phyloP scores from a whole-genome alignment of 2,329 filamentous ascomycete species.

The Didymella keratinophila region DNA sequence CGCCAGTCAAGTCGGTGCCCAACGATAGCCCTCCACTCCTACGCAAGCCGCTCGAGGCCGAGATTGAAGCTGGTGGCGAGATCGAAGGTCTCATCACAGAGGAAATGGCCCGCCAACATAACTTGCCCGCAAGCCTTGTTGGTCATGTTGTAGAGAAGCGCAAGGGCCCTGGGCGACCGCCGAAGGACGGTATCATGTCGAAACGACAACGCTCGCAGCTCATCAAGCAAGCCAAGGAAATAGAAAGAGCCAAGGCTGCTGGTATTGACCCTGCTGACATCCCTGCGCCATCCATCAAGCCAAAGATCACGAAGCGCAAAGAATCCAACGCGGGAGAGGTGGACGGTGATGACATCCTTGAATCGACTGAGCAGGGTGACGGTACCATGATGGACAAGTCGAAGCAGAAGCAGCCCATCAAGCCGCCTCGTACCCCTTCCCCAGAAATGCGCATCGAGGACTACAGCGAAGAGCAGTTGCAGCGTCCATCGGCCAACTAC shows the following conservation, averaged over 20 bases:
- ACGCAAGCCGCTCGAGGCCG: constrained; percentile 40
- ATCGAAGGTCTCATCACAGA: constrained; percentile 47
- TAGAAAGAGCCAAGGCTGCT: constrained; percentile 50
- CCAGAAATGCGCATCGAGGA: constrained; percentile 70
- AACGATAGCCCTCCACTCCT: constrained; percentile 40
- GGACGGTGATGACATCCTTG: constrained; percentile 46
- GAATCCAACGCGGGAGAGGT: constrained; percentile 49
- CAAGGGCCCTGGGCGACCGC: constrained; percentile 79
- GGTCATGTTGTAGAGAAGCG: constrained; percentile 65
- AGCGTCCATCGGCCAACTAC: constrained; percentile 71
- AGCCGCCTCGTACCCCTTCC: constrained; percentile 64
- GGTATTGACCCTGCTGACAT: constrained; percentile 50
- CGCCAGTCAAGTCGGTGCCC: constrained; percentile 34
- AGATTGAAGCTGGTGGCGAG: constrained; percentile 42
- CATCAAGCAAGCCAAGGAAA: constrained; percentile 65
- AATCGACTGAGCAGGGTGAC: constrained; percentile 51
- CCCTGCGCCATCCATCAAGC: constrained; percentile 44
- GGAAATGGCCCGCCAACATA: constrained; percentile 53
- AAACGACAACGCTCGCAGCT: constrained; percentile 74
- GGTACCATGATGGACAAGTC: constrained; percentile 43
- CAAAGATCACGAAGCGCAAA: constrained; percentile 47
- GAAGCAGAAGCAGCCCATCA: constrained; percentile 57
- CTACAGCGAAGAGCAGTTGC: constrained; percentile 76
- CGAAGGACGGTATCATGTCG: constrained; percentile 84
- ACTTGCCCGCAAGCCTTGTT: constrained; percentile 46